Evolutionary conservation across 2,329 filamentous ascomycete genomes (phyloP).

Genomic region (Phaeosphaeria sp.): DNA sequence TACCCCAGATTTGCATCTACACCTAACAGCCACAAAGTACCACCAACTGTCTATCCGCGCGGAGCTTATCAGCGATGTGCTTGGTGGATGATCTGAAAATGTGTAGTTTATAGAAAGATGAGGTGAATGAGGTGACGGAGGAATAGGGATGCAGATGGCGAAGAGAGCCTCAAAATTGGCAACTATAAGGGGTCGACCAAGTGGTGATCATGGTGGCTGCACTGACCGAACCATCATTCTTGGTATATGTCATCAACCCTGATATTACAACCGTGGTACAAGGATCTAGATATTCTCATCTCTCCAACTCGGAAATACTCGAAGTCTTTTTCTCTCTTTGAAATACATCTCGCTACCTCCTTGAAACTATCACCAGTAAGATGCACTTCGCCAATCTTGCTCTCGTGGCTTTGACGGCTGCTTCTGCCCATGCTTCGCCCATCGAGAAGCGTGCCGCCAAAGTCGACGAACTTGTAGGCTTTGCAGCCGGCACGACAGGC

Average conservation of each 20-base stretch:
- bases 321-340: not conserved
- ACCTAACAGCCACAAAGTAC: constrained; percentile 6
- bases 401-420: constrained; percentile 32
- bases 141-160: constrained; percentile 15
- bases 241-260: constrained; percentile 9
- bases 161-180: constrained; percentile 1
- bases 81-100: constrained; percentile 28
- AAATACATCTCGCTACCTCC: not conserved
- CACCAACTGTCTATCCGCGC: constrained; percentile 8
- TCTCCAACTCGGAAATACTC: not conserved
- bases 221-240: constrained; percentile 8
- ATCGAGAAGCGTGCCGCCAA: constrained; percentile 35
- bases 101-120: not conserved
- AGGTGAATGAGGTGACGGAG: constrained; percentile 17
- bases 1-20: constrained; percentile 10
- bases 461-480: constrained; percentile 50
- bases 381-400: constrained; percentile 39
- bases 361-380: not conserved
- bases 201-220: constrained; percentile 15
- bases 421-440: constrained; percentile 29
- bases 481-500: constrained; percentile 61
- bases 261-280: constrained; percentile 10
- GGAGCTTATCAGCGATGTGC: constrained; percentile 10
- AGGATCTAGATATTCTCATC: not conserved
- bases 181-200: constrained; percentile 22